phyloP scores from a whole-genome alignment of 768 basidiomycete species.

The Suillus occidentalis region DNA sequence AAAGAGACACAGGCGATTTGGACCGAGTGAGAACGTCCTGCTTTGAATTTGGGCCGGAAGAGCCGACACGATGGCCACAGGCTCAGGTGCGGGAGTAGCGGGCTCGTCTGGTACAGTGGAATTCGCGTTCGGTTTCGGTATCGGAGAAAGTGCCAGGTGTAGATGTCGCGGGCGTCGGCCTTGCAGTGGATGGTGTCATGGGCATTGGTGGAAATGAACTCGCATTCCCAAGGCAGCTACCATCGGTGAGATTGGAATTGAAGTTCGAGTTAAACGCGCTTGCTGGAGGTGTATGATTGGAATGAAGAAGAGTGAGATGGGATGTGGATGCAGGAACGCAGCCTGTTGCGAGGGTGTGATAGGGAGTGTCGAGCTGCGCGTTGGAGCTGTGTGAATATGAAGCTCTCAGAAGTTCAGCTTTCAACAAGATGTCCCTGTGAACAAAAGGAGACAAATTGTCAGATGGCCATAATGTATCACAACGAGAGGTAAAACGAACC shows the following conservation, averaged over 20 bases:
- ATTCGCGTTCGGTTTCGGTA: too few relatives aligned
- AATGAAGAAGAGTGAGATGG: conserved; percentile 59
- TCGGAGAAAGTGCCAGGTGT: too few relatives aligned
- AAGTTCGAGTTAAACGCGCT: conserved; percentile 34
- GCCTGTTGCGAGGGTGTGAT: conserved; percentile 33
- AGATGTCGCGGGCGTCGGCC: too few relatives aligned
- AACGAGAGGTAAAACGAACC: conserved; percentile 48
- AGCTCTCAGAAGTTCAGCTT: conserved; percentile 90
- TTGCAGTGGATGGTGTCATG: conserved; percentile 36
- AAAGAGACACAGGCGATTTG: conserved; percentile 44
- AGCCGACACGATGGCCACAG: conserved; percentile 28
- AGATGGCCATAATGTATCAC: too few relatives aligned
- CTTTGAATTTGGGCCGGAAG: conserved; percentile 18
- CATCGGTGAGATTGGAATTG: not conserved
- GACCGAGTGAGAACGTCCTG: conserved; percentile 35
- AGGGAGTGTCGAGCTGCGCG: conserved; percentile 61
- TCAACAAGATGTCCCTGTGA: conserved; percentile 91
- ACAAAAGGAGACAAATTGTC: conserved; percentile 10
- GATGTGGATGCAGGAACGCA: conserved; percentile 35
- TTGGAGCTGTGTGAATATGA: conserved; percentile 57
- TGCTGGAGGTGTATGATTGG: conserved; percentile 56
- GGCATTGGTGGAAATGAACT: conserved; percentile 32
- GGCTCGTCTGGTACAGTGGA: conserved; percentile 36
- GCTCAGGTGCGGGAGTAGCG: conserved; percentile 28
- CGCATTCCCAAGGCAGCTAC: not conserved